Evolutionary conservation across 345 rosid genomes (phyloP), one percentile per base, ranked within the genome.

Genomic region (Geranium rotundifolium): DNA sequence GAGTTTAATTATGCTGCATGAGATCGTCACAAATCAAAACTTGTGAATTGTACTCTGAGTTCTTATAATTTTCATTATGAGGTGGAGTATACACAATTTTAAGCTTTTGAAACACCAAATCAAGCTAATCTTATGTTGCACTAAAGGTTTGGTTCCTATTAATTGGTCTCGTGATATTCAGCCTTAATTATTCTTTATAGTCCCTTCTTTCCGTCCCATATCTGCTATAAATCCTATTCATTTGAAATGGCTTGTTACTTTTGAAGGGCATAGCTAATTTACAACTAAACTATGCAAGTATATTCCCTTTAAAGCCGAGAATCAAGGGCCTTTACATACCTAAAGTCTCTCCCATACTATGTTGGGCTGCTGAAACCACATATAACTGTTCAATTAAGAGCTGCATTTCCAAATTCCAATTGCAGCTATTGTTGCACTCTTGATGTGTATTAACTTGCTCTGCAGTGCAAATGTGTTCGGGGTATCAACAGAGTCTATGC

Each of bases 401-500:
- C n/a, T 5, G 15, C 41, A 13, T 37, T 60, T 61, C 16, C 9
- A 60, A 37, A 54, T 61, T 16, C 54, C 63, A 19, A 1, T 54
- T 30, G 19, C 6, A 23, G 59, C 29, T 62, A 19, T 14, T 71
- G 18, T 55, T 58, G 19, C 15, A 37, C 54, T 9, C 49, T 10
- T 66, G 65, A 62, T 57, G 39, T 46, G 65, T 41, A 39, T 64
- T 46, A 57, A 34, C 14, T 56, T 71, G 19, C 49, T 65, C 56
- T 80, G 83, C 78, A 93, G 99, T 81, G 84, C 90, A 29, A 88
- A 74, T 67, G 99, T 90, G 59, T 95, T 95, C 63, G 97, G 99
- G 4, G 99, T 93, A 61, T 93, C 99, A 0, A 90, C 99, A 0
- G 91, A 95, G 70, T 90, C 97, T 63, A 88, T 90, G 99, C 99